Conservation (phyloP, 208 protist genomes). For the Trichomonas tenax region DNA sequence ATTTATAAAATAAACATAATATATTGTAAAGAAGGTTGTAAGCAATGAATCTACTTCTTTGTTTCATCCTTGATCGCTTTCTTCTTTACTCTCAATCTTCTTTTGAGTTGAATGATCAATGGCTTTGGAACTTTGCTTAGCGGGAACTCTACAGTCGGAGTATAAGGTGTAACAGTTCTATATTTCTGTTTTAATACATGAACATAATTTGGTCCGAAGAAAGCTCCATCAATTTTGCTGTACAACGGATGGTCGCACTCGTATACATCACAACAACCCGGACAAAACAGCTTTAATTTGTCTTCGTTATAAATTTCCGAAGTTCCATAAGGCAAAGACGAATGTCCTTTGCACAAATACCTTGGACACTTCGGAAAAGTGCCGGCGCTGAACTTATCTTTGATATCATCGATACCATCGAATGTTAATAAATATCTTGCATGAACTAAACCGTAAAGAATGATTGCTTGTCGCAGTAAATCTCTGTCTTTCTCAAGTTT, state of each 20-base stretch:
- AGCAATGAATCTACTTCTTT: no score
- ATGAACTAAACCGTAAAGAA: background rate
- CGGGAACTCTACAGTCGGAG: no score
- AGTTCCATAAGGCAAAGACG: background rate
- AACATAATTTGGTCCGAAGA: background rate
- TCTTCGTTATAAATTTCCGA: no score
- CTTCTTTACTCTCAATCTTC: no score
- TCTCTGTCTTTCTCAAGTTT: background rate
- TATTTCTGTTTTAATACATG: background rate
- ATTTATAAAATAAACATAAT: no score
- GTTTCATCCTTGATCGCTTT: no score
- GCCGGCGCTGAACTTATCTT: background rate
- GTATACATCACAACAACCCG: background rate
- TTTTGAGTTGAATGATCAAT: no score
- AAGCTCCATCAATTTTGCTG: background rate
- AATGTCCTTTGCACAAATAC: background rate
- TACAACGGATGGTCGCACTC: background rate
- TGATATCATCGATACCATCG: background rate
- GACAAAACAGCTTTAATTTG: background rate
- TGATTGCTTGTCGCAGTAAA: background rate
- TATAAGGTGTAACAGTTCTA: no score
- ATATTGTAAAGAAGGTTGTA: no score
- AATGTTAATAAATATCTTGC: background rate
- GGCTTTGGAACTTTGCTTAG: no score
- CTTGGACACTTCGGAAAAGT: background rate